These are phyloP conservation scores for Aspergillaceae sp. DNA, from an alignment of 2,329 filamentous ascomycete genomes.

Conservation along the genomic window DNA sequence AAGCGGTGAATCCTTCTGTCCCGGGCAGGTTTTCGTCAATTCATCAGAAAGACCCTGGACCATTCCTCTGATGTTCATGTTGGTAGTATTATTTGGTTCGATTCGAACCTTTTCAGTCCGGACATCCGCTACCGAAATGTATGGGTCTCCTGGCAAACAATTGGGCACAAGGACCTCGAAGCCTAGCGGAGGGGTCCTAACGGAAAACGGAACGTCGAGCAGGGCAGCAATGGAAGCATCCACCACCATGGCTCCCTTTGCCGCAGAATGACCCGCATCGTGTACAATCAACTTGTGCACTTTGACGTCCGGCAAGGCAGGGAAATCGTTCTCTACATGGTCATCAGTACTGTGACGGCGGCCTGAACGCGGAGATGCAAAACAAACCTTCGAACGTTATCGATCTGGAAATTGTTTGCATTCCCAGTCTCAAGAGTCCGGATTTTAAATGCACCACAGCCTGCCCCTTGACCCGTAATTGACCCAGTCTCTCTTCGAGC, in stretches of 20 bases:
- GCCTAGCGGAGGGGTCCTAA: constrained; percentile 68
- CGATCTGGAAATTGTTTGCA: constrained; percentile 64
- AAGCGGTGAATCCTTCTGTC: constrained; percentile 69
- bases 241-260: constrained; percentile 62
- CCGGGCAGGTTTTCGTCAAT: constrained; percentile 65
- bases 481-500: constrained; percentile 66
- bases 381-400: constrained; percentile 75
- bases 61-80: constrained; percentile 61
- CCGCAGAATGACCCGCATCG: constrained; percentile 53
- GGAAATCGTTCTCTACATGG: constrained; percentile 52
- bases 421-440: constrained; percentile 70
- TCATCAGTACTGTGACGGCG: constrained; percentile 16
- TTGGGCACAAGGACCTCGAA: constrained; percentile 82
- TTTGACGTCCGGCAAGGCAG: constrained; percentile 69
- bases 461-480: constrained; percentile 63
- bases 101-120: constrained; percentile 60
- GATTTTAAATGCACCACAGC: constrained; percentile 67
- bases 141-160: constrained; percentile 61
- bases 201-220: constrained; percentile 70
- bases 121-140: constrained; percentile 71
- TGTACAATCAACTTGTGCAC: constrained; percentile 72
- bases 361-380: constrained; percentile 44
- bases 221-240: constrained; percentile 64
- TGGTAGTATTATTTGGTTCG: constrained; percentile 57
- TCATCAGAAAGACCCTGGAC: constrained; percentile 65